Conservation (phyloP, 768 basidiomycete genomes). For the Tulasnella sp. region DNA sequence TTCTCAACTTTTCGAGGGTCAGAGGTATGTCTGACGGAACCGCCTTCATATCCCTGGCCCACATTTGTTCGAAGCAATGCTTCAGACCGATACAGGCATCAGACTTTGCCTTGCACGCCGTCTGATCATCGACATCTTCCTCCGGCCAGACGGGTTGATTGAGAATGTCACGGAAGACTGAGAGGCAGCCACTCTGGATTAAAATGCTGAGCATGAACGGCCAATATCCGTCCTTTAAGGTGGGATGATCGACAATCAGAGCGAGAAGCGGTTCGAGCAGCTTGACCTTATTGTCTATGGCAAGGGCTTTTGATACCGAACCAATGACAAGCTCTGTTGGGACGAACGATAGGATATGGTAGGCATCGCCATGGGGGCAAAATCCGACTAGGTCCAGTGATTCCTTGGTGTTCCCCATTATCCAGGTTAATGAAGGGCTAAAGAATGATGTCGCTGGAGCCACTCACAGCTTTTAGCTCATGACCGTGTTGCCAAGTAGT, state of each 20-base stretch:
- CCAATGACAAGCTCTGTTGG: neutral
- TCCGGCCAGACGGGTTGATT: too few species aligned
- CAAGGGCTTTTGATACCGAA: neutral
- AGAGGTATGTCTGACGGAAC: neutral
- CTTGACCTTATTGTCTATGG: neutral
- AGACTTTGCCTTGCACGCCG: neutral
- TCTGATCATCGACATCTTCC: neutral
- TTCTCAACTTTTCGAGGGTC: neutral
- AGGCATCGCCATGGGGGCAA: constrained; percentile 14
- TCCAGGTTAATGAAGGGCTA: neutral
- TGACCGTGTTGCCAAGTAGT: constrained; percentile 7
- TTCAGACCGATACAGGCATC: neutral
- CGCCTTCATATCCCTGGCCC: neutral
- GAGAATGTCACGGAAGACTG: neutral
- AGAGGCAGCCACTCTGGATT: neutral
- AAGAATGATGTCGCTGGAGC: neutral
- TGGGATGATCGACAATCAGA: constrained; percentile 17
- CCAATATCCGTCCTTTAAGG: neutral
- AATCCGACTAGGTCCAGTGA: neutral
- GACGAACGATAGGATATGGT: neutral
- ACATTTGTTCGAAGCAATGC: constrained; percentile 21
- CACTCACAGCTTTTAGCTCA: neutral
- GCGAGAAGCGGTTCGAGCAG: constrained; percentile 21
- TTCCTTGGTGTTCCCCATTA: neutral
- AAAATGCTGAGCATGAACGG: constrained; percentile 3